A percentile compares a stretch with the other conserved stretches of the same genome.
Evolutionary conservation across 2,329 filamentous ascomycete species (phyloP).

Genomic region (Lecanosticta acicola): DNA sequence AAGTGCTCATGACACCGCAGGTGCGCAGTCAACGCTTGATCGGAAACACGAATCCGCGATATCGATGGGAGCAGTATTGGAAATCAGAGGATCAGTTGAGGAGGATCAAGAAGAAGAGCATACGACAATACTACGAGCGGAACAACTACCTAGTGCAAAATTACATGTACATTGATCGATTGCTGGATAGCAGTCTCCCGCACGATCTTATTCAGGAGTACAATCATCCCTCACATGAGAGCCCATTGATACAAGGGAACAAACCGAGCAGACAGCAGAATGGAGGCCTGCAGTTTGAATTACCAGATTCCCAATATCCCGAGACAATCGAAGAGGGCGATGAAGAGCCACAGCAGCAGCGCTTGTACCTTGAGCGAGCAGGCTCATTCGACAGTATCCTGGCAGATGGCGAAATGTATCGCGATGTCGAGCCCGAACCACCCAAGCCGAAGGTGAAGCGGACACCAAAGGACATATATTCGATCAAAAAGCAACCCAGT

Average conservation of each 20-base stretch:
- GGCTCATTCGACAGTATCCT: conserved; percentile 21
- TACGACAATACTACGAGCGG: conserved; percentile 81
- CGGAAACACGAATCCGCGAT: conserved; percentile 78
- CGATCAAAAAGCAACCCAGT: conserved; percentile 44
- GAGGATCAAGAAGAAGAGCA: conserved; percentile 63
- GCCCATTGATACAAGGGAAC: not conserved
- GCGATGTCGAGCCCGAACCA: conserved; percentile 15
- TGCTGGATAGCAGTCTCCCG: conserved; percentile 87
- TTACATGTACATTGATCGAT: conserved; percentile 86
- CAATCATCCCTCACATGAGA: conserved; percentile 47
- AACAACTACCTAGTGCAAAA: conserved; percentile 85
- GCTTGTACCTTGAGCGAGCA: conserved; percentile 20
- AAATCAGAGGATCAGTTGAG: conserved; percentile 71
- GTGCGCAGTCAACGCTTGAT: conserved; percentile 82
- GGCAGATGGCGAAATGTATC: conserved; percentile 18
- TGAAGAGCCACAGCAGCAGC: conserved; percentile 10
- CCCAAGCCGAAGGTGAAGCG: conserved; percentile 55
- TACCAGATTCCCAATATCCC: conserved; percentile 51
- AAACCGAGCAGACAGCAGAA: conserved; percentile 4
- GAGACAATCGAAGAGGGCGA: conserved; percentile 60
- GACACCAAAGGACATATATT: conserved; percentile 82
- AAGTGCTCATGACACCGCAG: conserved; percentile 52
- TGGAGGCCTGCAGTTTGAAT: conserved; percentile 25
- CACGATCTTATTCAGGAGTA: conserved; percentile 91
- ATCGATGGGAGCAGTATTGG: conserved; percentile 81